Conservation (phyloP, 257 asterid species). For the Fraxinus cuspidata region DNA sequence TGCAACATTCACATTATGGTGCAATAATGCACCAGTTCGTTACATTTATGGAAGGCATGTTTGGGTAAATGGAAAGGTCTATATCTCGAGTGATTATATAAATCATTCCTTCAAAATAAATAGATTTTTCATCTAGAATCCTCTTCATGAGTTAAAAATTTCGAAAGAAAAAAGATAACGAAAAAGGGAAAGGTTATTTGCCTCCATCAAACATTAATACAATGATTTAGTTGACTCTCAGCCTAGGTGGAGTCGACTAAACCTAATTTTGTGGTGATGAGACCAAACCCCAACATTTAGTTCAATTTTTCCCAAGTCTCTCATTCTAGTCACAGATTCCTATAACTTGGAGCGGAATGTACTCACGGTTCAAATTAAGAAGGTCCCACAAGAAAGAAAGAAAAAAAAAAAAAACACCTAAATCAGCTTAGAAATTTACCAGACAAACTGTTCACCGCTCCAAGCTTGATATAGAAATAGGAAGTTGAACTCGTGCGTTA, state of each 20-base stretch:
- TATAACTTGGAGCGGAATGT: background rate
- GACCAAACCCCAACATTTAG: background rate
- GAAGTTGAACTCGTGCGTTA: background rate
- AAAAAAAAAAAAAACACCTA: background rate
- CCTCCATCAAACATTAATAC: background rate
- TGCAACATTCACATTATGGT: background rate
- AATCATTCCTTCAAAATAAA: background rate
- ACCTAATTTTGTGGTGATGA: constrained; percentile 6
- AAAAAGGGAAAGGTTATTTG: background rate
- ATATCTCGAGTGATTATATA: background rate
- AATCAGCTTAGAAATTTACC: background rate
- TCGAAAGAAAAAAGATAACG: background rate
- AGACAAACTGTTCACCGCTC: background rate
- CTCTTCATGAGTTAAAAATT: background rate
- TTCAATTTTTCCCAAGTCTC: background rate
- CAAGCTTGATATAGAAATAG: background rate
- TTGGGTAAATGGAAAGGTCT: background rate
- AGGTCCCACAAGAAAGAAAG: background rate
- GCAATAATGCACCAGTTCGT: background rate
- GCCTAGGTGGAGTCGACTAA: background rate
- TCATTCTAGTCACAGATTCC: background rate
- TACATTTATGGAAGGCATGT: background rate
- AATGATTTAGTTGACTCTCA: background rate
- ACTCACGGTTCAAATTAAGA: background rate
- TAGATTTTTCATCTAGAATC: background rate